Evolutionary conservation across 495 filamentous ascomycete genomes (phyloP), one percentile per base, ranked within the genome.

Genomic region (Trichoderma orchidacearum): DNA sequence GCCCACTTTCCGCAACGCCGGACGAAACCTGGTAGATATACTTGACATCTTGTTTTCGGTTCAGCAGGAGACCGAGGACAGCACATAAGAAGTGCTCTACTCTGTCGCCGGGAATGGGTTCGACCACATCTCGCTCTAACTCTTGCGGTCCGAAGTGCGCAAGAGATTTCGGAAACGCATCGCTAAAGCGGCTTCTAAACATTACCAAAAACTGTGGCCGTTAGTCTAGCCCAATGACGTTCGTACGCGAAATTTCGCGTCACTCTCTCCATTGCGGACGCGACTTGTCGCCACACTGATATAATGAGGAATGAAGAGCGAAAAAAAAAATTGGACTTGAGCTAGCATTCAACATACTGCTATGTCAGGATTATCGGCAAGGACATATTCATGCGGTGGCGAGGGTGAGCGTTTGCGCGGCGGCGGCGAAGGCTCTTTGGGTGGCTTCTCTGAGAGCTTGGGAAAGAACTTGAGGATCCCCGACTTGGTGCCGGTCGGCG

Each of bases 31-130:
- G 71, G 66, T 63, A 63, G 63, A 76, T 90, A 72, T 81, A 98
- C 93, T 97, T 95, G 63, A 97, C 86, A 74, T 93, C 87, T 65
- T 98, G 96, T 77, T 97, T 97, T 63, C 93, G 83, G 65, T 98
- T 98, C 60, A 97, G 77, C 54, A 96, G 80, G 65, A 97, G 74
- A 29, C 89, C 82, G 21, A 98, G 70, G 45, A 98, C 72, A 62
- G 89, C 89, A 76, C 94, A 97, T 30, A 98, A 74, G 45, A 98
- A 80, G 62, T 82, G 78, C 72, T 96, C 92, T 30, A 91, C 84
- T 61, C 86, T 83, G 65, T 93, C 85, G 59, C 87, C 86, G 12
- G 93, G 94, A 13, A 83, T 67, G 30, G 75, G 63, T 61, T 95
- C 89, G 50, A 81, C 78, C 21, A 96, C 81, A 27, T 91, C 93